Evolutionary conservation across 2,329 filamentous ascomycete genomes (phyloP).

Genomic region (Pseudonectria foliicola): DNA sequence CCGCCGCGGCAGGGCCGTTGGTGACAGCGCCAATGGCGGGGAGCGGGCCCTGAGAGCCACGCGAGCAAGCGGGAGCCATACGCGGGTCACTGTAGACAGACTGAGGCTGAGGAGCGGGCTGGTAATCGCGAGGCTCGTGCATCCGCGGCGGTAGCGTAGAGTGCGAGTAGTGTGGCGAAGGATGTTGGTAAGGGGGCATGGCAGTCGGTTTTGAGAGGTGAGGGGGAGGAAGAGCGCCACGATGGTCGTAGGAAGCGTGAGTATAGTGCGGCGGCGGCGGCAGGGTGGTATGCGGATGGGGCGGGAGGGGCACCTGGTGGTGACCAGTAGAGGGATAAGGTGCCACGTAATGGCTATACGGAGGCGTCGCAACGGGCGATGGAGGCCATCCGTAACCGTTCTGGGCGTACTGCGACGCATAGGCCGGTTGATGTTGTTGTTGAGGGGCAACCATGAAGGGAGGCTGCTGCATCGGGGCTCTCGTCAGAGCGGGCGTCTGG

Average conservation of each 20-base stretch:
- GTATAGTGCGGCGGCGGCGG: slow-evolving; percentile 22
- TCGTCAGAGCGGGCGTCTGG: slow-evolving; percentile 72
- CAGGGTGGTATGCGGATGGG: slow-evolving; percentile 23
- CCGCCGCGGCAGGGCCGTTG: slow-evolving; percentile 19
- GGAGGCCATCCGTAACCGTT: slow-evolving; percentile 46
- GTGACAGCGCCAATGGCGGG: slow-evolving; percentile 33
- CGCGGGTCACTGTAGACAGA: slow-evolving; percentile 34
- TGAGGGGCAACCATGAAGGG: slow-evolving; percentile 32
- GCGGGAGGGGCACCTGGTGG: slow-evolving; percentile 17
- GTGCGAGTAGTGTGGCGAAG: slow-evolving; percentile 24
- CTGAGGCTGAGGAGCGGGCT: slow-evolving; percentile 37
- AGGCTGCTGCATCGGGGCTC: slow-evolving; percentile 56
- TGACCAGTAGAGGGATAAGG: slow-evolving; percentile 28
- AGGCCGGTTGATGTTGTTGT: slow-evolving; percentile 24
- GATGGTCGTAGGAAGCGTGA: slow-evolving; percentile 28
- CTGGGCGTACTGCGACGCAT: slow-evolving; percentile 35
- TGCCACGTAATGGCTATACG: slow-evolving; percentile 40
- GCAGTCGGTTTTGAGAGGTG: slow-evolving; percentile 24
- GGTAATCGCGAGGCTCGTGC: slow-evolving; percentile 36
- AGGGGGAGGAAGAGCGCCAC: slow-evolving; percentile 31
- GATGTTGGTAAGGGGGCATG: slow-evolving; percentile 25
- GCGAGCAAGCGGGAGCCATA: slow-evolving; percentile 24
- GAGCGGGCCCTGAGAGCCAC: slow-evolving; percentile 37
- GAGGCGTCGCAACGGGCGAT: slow-evolving; percentile 49
- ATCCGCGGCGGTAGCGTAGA: slow-evolving; percentile 28